phyloP scores from a whole-genome alignment of 2,329 filamentous ascomycete genomes.

The Byssothecium circinans region DNA sequence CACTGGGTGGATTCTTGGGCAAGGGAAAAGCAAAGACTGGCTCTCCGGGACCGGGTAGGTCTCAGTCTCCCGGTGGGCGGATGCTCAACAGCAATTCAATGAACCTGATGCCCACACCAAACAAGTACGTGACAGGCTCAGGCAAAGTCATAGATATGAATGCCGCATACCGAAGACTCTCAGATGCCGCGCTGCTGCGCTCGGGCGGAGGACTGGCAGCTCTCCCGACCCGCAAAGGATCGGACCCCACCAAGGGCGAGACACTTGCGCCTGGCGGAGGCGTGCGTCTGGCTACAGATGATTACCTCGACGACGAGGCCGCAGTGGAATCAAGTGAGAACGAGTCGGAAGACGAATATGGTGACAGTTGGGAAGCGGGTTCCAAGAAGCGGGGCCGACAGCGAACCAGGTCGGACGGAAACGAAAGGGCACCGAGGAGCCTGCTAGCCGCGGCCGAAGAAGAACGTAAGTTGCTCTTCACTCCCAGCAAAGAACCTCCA shows the following conservation, averaged over 20 bases:
- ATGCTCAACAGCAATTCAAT: conserved; percentile 54
- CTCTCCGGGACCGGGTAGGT: conserved; percentile 42
- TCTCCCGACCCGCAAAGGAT: conserved; percentile 59
- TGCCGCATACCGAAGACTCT: conserved; percentile 70
- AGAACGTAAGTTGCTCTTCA: conserved; percentile 62
- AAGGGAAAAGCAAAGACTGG: conserved; percentile 43
- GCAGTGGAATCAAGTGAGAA: conserved; percentile 71
- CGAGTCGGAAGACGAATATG: conserved; percentile 56
- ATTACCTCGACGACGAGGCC: conserved; percentile 62
- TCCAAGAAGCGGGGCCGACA: conserved; percentile 44
- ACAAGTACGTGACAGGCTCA: conserved; percentile 59
- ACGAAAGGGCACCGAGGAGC: conserved; percentile 56
- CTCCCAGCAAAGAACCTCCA: not conserved
- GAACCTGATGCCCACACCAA: conserved; percentile 43
- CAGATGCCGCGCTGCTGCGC: conserved; percentile 68
- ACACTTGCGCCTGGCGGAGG: conserved; percentile 52
- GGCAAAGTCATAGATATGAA: conserved; percentile 67
- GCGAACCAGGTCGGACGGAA: conserved; percentile 37
- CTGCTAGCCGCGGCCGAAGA: conserved; percentile 75
- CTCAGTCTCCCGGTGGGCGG: conserved; percentile 42
- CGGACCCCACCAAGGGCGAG: conserved; percentile 43
- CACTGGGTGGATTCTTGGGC: conserved; percentile 42
- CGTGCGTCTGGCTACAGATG: conserved; percentile 60
- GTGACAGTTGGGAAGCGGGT: conserved; percentile 57
- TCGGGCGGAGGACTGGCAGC: conserved; percentile 65